These are phyloP conservation scores for Amanita fuliginea DNA, from an alignment of 768 basidiomycete species.

Conservation along the genomic window DNA sequence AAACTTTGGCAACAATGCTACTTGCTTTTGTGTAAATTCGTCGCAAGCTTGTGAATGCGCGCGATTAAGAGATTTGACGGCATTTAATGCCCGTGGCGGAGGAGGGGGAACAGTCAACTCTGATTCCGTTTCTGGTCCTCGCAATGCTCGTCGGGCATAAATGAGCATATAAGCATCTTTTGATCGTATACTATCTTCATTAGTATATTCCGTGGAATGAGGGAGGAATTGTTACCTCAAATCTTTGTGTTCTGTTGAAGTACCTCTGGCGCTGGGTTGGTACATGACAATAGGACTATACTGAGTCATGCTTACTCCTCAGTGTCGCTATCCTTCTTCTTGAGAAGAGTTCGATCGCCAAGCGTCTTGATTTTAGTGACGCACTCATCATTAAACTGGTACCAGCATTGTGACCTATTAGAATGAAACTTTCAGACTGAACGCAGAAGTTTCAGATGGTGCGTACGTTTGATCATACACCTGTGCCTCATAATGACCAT, in stretches of 20 bases:
- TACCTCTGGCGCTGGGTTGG: background rate
- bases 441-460: background rate
- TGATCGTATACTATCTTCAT: constrained; percentile 40
- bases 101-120: constrained; percentile 24
- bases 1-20: background rate
- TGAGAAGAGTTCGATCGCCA: constrained; percentile 27
- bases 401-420: constrained; percentile 49
- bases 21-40: constrained; percentile 35
- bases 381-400: constrained; percentile 84
- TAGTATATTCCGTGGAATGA: constrained; percentile 7
- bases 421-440: background rate
- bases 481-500: constrained; percentile 83
- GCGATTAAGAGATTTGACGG: constrained; percentile 44
- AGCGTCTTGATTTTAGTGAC: constrained; percentile 55
- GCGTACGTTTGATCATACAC: constrained; percentile 44
- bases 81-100: constrained; percentile 41
- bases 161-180: constrained; percentile 95
- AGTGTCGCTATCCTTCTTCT: constrained; percentile 2
- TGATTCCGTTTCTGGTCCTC: background rate
- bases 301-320: constrained; percentile 1
- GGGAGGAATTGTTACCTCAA: background rate
- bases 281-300: background rate
- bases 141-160: constrained; percentile 43
- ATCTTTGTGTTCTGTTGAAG: background rate
- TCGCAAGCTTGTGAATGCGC: constrained; percentile 44